Base-by-base conservation (phyloP, 805 yeast species). In the Yarrowia osloensis region DNA sequence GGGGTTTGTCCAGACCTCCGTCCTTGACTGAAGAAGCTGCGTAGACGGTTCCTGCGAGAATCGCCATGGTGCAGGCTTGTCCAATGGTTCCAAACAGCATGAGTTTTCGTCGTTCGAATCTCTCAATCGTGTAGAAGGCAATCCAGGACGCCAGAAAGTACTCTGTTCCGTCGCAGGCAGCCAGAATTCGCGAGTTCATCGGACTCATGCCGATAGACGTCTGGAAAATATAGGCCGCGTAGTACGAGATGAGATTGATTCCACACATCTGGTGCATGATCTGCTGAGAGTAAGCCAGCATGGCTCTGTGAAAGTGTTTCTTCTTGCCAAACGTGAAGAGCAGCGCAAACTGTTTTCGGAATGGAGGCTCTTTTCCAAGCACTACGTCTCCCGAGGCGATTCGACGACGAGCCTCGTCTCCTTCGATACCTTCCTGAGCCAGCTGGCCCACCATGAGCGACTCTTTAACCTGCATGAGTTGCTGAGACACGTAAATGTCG, bases 221-320 rank as follows among this genome's bases (percentile, higher is more conserved):
- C 65, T 84, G 84, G 76, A 92, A 91, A 77, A 92, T 89, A 70
- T 87, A 84, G 21, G 93, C 91, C 49, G 97, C 96, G 76, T 88
- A 93, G 79, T 92, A 93, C 75, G 92, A 90, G 68, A 91, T 88
- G 74, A 91, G 91, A 79, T 93, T 93, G 70, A 91, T 87, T 66
- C 98, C 98, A 11, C 96, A 86, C 74, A 90, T 86, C 78, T 93
- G 98, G 77, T 94, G 98, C 73, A 91, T 81, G 68, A 70, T 49
- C 68, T 85, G 80, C 47, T 67, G 52, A 70, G 4, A 80, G 73
- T 78, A 82, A 78, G 24, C 76, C 74, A 11, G 6, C 55, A 49
- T 49, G 55, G 55, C 55, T 49, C 55, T 17, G 8, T 49, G 55
- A 9, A 49, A 31, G 55, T 49, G 55, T 21, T 49, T 49, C 19